Base-by-base conservation (phyloP, 116 monocot genomes). In the Iris pallida region DNA sequence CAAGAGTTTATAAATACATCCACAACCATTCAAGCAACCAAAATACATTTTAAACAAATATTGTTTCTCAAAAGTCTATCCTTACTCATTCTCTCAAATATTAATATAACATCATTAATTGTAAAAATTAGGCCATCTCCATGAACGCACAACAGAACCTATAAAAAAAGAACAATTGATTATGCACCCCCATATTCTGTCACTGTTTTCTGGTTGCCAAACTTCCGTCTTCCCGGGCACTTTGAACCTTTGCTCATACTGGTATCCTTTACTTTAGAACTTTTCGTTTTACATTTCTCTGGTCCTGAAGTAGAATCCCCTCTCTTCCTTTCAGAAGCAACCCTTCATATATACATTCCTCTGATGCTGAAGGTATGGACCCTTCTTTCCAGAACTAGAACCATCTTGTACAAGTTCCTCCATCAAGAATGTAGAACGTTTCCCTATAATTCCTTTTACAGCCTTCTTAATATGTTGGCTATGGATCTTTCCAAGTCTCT, bases 401-500 rank as follows among this genome's bases (percentile, higher is more conserved):
- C 40, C 47, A 15, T 75, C 75, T 57, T 57, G 63, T 16, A 12
- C 63, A 69, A 59, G 66, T 57, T 80, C 85, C 65, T 62, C 76
- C 47, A 63, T 59, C 58, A 92, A 73, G 41, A 77, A 87, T 16
- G 66, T 17, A 66, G 89, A 83, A 68, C 53, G 46, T 49, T 55
- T 76, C 42, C 93, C 88, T 59, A 86, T 86, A 59, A 98, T 98
- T 72, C 98, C 98, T 76, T 93, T 93, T 6, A 98, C 68, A 48
- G 98, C 98, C 76, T 86, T 93, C 73, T 90, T 98, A 44, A 98
- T 98, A 43, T 93, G 72, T 63, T 93, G 74, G 66, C 98, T 98
- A 16, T 90, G 87, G 49, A 98, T 86, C 82, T 93, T 98, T n/a
- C 93, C 98, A 86, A 98, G 93, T 70, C 87, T 85, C 75, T 98